Conservation (phyloP, 164 flowering plant genomes). For the Sextonia rubra region DNA sequence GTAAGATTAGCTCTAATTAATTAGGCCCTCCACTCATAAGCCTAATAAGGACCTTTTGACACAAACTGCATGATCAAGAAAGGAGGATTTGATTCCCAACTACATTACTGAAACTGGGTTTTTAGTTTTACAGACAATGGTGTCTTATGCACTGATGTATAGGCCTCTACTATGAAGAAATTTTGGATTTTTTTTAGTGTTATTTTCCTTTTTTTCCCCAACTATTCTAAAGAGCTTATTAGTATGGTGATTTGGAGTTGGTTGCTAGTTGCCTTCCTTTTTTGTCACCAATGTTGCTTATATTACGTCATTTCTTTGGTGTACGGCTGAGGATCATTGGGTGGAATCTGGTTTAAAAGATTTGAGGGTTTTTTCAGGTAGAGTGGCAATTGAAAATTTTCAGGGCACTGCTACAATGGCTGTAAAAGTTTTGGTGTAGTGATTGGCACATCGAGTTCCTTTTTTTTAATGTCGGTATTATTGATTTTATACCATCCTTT, state of each 20-base stretch:
- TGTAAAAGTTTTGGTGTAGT: slow-evolving; percentile 1
- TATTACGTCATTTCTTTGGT: not conserved
- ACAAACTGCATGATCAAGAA: no score
- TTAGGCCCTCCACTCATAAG: no score
- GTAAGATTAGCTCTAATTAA: no score
- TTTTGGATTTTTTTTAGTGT: not conserved
- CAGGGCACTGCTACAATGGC: not conserved
- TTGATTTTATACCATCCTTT: not conserved
- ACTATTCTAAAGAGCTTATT: not conserved
- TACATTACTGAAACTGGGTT: no score
- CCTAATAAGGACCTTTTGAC: no score
- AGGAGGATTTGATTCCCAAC: no score
- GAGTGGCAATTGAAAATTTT: not conserved
- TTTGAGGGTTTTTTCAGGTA: no score
- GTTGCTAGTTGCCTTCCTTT: not conserved
- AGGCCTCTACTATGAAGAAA: not conserved
- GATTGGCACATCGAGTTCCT: slow-evolving; percentile 2
- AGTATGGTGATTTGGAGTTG: not conserved
- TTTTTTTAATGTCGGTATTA: not conserved
- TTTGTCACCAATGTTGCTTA: not conserved
- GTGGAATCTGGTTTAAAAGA: not conserved
- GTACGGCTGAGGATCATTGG: not conserved
- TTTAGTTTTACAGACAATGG: not conserved
- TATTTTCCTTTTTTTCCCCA: no score
- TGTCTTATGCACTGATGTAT: not conserved